Conservation (phyloP, 2,329 filamentous ascomycete genomes). For the Myriangium duriaei region DNA sequence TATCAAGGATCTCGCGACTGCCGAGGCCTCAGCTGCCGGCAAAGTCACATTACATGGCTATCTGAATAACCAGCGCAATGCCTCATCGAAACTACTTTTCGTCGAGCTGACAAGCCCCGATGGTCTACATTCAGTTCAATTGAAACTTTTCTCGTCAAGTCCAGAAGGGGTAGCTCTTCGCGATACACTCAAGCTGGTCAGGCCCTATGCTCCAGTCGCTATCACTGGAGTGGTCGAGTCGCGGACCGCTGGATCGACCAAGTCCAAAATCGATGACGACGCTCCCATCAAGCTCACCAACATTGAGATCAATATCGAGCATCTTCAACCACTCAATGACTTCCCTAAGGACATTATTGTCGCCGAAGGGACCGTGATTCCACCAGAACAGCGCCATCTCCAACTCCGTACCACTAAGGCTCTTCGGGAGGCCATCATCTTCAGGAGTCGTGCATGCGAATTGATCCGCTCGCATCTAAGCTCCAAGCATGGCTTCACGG, state of each 20-base stretch:
- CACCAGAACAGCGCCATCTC: conserved; percentile 63
- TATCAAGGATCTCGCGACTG: conserved; percentile 18
- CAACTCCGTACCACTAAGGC: conserved; percentile 65
- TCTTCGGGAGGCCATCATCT: conserved; percentile 54
- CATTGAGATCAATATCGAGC: conserved; percentile 49
- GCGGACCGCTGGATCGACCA: conserved; percentile 19
- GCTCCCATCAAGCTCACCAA: conserved; percentile 23
- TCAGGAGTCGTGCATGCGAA: conserved; percentile 51
- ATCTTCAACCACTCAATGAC: conserved; percentile 55
- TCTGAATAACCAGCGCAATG: conserved; percentile 52
- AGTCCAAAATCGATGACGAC: conserved; percentile 17
- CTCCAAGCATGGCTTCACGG: conserved; percentile 46
- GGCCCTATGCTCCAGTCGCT: conserved; percentile 42
- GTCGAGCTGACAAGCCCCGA: conserved; percentile 42
- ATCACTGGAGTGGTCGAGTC: conserved; percentile 38
- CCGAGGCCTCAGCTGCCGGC: conserved; percentile 16
- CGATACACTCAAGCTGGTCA: conserved; percentile 30
- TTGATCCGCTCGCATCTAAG: conserved; percentile 44
- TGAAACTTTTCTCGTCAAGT: conserved; percentile 7
- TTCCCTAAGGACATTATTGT: conserved; percentile 69
- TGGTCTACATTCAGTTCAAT: conserved; percentile 24
- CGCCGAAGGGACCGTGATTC: conserved; percentile 59
- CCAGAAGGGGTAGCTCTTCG: conserved; percentile 2
- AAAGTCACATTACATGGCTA: conserved; percentile 56
- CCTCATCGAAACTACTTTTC: conserved; percentile 60